Evolutionary conservation across 2,329 filamentous ascomycete species (phyloP).

Genomic region (Ophioceras dolichostomum): DNA sequence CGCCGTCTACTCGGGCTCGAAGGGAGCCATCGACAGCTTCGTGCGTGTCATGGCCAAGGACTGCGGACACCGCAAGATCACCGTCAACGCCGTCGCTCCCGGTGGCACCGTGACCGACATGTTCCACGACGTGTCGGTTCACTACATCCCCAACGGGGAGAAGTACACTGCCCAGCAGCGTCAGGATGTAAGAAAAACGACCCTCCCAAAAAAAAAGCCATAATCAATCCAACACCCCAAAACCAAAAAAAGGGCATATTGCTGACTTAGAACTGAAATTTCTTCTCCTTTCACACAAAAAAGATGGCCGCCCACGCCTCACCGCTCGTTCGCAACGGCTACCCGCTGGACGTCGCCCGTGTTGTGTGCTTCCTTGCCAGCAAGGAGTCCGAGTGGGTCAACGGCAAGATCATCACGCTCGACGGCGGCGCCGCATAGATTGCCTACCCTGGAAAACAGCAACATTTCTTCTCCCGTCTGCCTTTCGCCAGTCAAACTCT

Average conservation of each 20-base stretch:
- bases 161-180: too few relatives aligned
- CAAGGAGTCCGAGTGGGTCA: constrained; percentile 22
- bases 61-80: constrained; percentile 17
- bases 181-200: too few relatives aligned
- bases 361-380: constrained; percentile 19
- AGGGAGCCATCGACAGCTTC: constrained; percentile 16
- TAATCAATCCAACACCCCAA: constrained; percentile 3
- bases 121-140: constrained; percentile 14
- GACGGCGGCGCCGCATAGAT: neutral
- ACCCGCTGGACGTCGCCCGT: constrained; percentile 18
- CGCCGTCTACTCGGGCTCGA: constrained; percentile 16
- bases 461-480: too few relatives aligned
- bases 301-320: constrained; percentile 22
- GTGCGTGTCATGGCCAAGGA: constrained; percentile 13
- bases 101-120: constrained; percentile 18
- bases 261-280: too few relatives aligned
- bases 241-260: neutral
- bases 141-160: constrained; percentile 23
- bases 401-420: constrained; percentile 13
- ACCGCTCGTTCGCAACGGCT: constrained; percentile 16
- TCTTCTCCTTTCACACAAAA: neutral
- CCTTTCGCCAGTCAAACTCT: too few relatives aligned
- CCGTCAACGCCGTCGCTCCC: constrained; percentile 17
- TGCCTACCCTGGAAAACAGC: too few relatives aligned
- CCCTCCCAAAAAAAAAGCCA: neutral